Evolutionary conservation across 2,329 filamentous ascomycete genomes (phyloP).

Genomic region (Chalara sp.): DNA sequence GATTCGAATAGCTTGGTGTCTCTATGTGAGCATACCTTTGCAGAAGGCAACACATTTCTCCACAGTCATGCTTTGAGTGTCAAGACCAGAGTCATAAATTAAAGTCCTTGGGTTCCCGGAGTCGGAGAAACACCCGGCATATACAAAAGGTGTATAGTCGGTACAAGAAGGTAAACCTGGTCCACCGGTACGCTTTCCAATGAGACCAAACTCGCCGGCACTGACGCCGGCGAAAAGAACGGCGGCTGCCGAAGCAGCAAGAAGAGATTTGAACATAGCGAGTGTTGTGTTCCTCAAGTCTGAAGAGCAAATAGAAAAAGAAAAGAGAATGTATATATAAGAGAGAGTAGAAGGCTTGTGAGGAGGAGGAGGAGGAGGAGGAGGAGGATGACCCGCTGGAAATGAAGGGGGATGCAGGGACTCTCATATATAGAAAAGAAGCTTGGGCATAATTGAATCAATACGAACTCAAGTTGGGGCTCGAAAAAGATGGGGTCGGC

Average conservation of each 20-base stretch:
- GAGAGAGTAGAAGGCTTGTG: too few relatives aligned
- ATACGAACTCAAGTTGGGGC: too few relatives aligned
- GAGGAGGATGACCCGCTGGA: too few relatives aligned
- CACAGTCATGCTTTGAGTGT: conserved; percentile 28
- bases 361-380: too few relatives aligned
- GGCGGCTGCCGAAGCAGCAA: conserved; percentile 16
- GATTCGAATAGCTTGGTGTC: too few relatives aligned
- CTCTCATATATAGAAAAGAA: too few relatives aligned
- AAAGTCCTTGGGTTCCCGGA: conserved; percentile 22
- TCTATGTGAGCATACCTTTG: conserved; percentile 21
- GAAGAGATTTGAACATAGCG: conserved; percentile 8
- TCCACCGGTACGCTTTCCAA: conserved; percentile 14
- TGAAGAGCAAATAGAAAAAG: too few relatives aligned
- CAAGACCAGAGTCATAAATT: conserved; percentile 21
- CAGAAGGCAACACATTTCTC: conserved; percentile 30
- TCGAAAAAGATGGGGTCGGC: too few relatives aligned
- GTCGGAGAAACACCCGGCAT: conserved; percentile 29
- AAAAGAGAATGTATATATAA: too few relatives aligned
- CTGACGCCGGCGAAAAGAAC: conserved; percentile 14
- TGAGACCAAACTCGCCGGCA: conserved; percentile 7
- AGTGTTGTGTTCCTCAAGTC: background rate
- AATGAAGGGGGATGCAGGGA: too few relatives aligned
- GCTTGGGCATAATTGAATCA: too few relatives aligned
- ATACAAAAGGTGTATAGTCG: conserved; percentile 27
- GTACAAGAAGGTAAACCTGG: conserved; percentile 20